Percentiles rank a stretch among this genome's conserved stretches.
phyloP scores from a whole-genome alignment of 1,284 basidiomycete species.

The Sanghuangporus weigelae region DNA sequence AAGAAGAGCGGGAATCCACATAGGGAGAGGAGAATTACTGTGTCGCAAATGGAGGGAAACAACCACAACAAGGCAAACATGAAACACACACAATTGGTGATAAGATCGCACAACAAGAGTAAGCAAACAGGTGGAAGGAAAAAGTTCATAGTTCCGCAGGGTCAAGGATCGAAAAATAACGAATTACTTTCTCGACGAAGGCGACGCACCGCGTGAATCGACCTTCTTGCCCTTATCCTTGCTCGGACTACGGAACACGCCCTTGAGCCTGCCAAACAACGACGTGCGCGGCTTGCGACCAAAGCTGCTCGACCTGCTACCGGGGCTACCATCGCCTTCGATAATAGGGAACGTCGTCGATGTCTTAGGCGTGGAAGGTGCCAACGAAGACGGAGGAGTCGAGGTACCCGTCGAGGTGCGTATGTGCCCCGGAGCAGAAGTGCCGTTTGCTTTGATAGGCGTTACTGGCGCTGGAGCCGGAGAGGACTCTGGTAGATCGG shows the following conservation, averaged over 20 bases:
- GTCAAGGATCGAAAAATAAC: not conserved
- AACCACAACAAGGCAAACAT: not conserved
- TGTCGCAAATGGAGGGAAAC: not conserved
- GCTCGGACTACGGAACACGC: conserved; percentile 18
- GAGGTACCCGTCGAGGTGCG: conserved; percentile 4
- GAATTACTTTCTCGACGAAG: not conserved
- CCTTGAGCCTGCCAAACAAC: conserved; percentile 26
- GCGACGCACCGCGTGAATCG: not conserved
- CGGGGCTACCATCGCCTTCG: conserved; percentile 5
- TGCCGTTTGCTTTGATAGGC: conserved; percentile 10
- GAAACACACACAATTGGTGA: not conserved
- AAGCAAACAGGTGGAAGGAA: not conserved
- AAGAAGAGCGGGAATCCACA: not conserved
- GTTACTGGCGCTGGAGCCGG: conserved; percentile 2
- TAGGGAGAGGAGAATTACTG: not conserved
- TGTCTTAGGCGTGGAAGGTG: conserved; percentile 17
- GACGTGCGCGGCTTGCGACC: conserved; percentile 24
- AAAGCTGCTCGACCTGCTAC: conserved; percentile 13
- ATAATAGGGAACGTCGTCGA: conserved; percentile 1
- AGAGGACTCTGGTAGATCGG: not conserved
- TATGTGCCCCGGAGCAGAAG: not conserved
- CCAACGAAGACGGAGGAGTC: conserved; percentile 9
- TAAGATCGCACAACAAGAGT: not conserved
- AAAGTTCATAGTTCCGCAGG: not conserved
- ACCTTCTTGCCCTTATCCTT: conserved; percentile 13